Conservation (phyloP, 2,329 filamentous ascomycete species). For the Beauveria australis region DNA sequence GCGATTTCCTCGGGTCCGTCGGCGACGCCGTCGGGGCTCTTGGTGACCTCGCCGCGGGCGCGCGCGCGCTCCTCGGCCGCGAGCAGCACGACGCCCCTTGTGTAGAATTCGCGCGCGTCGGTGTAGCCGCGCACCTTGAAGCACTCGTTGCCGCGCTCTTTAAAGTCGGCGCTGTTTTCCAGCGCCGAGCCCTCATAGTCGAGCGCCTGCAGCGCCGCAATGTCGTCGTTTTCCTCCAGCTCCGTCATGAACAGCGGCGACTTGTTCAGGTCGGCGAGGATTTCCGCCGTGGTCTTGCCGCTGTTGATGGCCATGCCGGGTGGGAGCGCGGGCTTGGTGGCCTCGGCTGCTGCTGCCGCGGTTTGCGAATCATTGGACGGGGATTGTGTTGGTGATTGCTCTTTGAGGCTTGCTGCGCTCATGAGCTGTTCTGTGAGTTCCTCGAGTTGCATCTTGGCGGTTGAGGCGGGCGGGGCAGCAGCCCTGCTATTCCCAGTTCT, state of each 20-base stretch:
- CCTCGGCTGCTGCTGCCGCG: conserved; percentile 14
- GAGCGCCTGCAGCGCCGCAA: conserved; percentile 82
- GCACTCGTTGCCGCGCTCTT: conserved; percentile 85
- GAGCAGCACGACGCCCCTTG: conserved; percentile 71
- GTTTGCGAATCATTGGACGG: not conserved
- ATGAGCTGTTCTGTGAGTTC: conserved; percentile 33
- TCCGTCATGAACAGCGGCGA: conserved; percentile 93
- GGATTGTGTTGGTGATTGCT: conserved; percentile 1
- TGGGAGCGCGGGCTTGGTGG: conserved; percentile 36
- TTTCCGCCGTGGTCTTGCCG: conserved; percentile 45
- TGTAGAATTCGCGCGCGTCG: conserved; percentile 88
- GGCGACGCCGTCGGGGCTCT: conserved; percentile 21
- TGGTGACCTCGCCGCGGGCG: conserved; percentile 28
- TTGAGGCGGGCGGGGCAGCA: not conserved
- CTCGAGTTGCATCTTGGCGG: conserved; percentile 29
- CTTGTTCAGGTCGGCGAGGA: conserved; percentile 49
- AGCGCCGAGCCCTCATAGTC: conserved; percentile 86
- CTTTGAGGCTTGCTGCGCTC: conserved; percentile 13
- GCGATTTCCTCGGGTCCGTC: conserved; percentile 47
- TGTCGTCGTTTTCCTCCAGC: conserved; percentile 65
- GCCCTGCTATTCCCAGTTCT: not conserved
- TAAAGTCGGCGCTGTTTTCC: conserved; percentile 78
- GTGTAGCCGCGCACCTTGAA: conserved; percentile 65
- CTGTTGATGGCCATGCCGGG: conserved; percentile 32
- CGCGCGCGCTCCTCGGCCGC: conserved; percentile 53